Base-by-base conservation (phyloP, 306 rosid species). In the Glycine tomentella region DNA sequence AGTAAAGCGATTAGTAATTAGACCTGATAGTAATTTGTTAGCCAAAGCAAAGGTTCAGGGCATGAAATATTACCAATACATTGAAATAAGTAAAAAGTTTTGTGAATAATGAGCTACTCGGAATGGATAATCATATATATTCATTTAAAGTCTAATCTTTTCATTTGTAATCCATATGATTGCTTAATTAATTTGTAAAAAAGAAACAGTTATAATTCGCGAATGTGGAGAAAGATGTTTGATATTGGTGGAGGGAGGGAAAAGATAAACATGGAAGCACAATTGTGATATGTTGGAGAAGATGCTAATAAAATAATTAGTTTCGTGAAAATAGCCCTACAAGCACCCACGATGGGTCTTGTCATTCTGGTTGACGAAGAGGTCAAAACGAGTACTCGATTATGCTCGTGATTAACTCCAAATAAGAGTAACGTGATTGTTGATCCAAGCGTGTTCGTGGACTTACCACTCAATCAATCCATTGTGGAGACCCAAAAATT, bases 231-330 rank as follows among this genome's bases (percentile, higher is more conserved):
- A 9, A 62, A 14, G 16, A 31, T 8, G 17, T 11, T 78, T 40
- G 45, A 38, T 80, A 11, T 4, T 62, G 48, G 71, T 64, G 76
- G 69, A 20, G 44, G 7, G 16, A 12, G 78, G 56, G 13, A 42
- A 57, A 5, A 73, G 73, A 69, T 75, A 70, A 82, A 68, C 57
- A 49, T 7, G 5, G 31, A 76, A 9, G 82, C 72, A 69, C 50
- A 75, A 57, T 14, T 33, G 67, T 6, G 48, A 51, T 25, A 52
- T 31, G 42, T 64, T 80, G 57, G 36, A 59, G 50, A 66, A 10
- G 4, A 53, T 46, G 46, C 34, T 40, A 15, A 57, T 11, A 82
- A 38, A 25, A 61, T 16, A 14, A 57, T 78, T 57, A 11, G 42
- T 2, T 42, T 69, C 13, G 34, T 31, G 74, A 65, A 65, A 40